Percentiles rank a stretch among this genome's conserved stretches.
Evolutionary conservation across 495 filamentous ascomycete species (phyloP).

Genomic region (Penicillium fimorum): DNA sequence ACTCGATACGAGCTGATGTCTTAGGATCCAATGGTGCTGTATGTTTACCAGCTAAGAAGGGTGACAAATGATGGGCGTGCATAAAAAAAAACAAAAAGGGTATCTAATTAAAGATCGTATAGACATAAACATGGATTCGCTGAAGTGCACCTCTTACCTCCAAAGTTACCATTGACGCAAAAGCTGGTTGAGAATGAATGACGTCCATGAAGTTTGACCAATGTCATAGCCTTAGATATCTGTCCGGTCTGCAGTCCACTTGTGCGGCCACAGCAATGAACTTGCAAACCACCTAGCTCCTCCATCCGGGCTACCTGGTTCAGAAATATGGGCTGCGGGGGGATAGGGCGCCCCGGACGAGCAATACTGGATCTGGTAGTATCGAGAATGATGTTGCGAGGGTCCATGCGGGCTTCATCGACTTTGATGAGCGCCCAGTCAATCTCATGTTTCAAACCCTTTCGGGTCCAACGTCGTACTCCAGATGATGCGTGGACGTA

Average conservation of each 20-base stretch:
- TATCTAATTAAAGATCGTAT: constrained; percentile 35
- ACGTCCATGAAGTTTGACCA: constrained; percentile 79
- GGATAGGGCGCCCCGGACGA: constrained; percentile 18
- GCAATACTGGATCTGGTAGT: constrained; percentile 31
- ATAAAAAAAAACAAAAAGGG: constrained; percentile 25
- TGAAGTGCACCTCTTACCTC: constrained; percentile 48
- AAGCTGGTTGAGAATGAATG: constrained; percentile 78
- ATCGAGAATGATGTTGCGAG: constrained; percentile 61
- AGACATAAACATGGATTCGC: constrained; percentile 28
- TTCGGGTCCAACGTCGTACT: constrained; percentile 64
- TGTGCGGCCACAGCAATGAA: constrained; percentile 91
- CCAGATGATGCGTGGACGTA: constrained; percentile 88
- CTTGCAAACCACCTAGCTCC: constrained; percentile 65
- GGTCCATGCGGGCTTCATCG: constrained; percentile 64
- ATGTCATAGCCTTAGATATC: constrained; percentile 71
- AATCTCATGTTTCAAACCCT: constrained; percentile 79
- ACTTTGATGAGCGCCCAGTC: constrained; percentile 95
- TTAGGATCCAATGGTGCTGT: constrained; percentile 11
- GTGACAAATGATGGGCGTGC: constrained; percentile 3
- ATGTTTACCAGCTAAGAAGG: constrained; percentile 23
- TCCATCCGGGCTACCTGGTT: constrained; percentile 46
- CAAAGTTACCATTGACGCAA: constrained; percentile 70
- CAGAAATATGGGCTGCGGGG: constrained; percentile 38
- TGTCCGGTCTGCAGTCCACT: constrained; percentile 76
- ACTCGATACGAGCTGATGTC: constrained; percentile 20